Percentiles rank a stretch among this genome's conserved stretches.
Conservation (phyloP, 352 stramenopile genomes). For the Globisporangium iwayamae region DNA sequence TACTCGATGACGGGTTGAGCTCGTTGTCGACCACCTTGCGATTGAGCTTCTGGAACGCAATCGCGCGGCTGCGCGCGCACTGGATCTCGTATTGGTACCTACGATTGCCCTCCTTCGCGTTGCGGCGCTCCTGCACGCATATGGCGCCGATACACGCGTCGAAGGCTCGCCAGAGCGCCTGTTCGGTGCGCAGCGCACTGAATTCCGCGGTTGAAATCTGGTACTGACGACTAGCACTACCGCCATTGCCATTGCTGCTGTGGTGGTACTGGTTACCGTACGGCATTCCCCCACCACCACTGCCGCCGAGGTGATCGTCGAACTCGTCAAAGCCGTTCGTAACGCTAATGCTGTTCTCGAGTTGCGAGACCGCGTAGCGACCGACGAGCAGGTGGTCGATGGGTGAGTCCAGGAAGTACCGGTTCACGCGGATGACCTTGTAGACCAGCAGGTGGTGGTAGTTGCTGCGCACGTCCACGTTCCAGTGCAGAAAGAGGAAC, state of each 20-base stretch:
- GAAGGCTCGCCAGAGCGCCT: conserved; percentile 73
- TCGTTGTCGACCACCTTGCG: conserved; percentile 29
- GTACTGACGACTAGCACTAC: not conserved
- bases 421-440: conserved; percentile 51
- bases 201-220: conserved; percentile 43
- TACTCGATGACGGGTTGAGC: conserved; percentile 27
- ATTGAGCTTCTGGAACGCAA: conserved; percentile 58
- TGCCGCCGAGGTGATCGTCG: conserved; percentile 13
- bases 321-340: conserved; percentile 29
- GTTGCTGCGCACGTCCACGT: conserved; percentile 56
- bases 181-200: conserved; percentile 47
- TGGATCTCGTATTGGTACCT: conserved; percentile 57
- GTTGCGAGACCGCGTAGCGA: conserved; percentile 36
- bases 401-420: conserved; percentile 57
- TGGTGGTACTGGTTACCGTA: conserved; percentile 5
- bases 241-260: conserved; percentile 11
- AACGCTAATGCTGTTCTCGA: conserved; percentile 25
- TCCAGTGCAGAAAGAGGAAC: conserved; percentile 77
- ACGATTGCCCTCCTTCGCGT: conserved; percentile 53
- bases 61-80: conserved; percentile 40
- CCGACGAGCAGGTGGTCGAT: conserved; percentile 70
- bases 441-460: conserved; percentile 81
- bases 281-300: conserved; percentile 6
- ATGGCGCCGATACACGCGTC: conserved; percentile 66
- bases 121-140: conserved; percentile 49